Evolutionary conservation across 2,329 filamentous ascomycete species (phyloP), one percentile per base, ranked within the genome.

Genomic region (Diaporthe citriasiana): DNA sequence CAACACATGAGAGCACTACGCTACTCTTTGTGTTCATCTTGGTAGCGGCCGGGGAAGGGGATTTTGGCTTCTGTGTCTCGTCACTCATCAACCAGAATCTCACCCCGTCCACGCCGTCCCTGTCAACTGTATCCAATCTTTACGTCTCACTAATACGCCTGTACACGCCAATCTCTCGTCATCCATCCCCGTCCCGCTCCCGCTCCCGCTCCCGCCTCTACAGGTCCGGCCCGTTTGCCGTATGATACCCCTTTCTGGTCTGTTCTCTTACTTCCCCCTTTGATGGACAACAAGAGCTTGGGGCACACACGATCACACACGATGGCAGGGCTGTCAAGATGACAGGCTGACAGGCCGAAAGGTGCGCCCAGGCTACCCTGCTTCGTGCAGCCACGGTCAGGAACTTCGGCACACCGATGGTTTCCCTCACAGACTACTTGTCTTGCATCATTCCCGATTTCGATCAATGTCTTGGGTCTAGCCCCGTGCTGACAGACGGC

Each of bases 141-240:
- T 30, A 25, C 45, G 15, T 38, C 60, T 51, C 51, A 45, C 66
- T 51, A 27, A 56, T 35, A 42, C 27, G 51, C 50, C 7, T 40
- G 35, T 50, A 22, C n/a, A n/a, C n/a, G 13, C 50, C 38, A 42
- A 42, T 60, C 60, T 51, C 60, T 63, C 50, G 51, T 70, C 66
- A 70, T 53, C 69, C n/a, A n/a, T n/a, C n/a, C 35, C 68, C 68
- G 38, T 70, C n/a, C 33, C 33, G 5, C 5, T 35, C 53, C 69
- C 55, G 69, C 56, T 71, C 69, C 55, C 69, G 56, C 22, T 53
- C 40, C 56, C 45, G 69, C 56, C 45, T 56, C 47, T 71, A 35
- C 56, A 53, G 69, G 25, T 38, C 69, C 45, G 55, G 45, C 56
- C 69, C 69, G 69, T 59, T 45, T 71, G 69, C 56, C 17, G 56